phyloP scores from a whole-genome alignment of 2,329 filamentous ascomycete species.

The Fusarium temperatum region DNA sequence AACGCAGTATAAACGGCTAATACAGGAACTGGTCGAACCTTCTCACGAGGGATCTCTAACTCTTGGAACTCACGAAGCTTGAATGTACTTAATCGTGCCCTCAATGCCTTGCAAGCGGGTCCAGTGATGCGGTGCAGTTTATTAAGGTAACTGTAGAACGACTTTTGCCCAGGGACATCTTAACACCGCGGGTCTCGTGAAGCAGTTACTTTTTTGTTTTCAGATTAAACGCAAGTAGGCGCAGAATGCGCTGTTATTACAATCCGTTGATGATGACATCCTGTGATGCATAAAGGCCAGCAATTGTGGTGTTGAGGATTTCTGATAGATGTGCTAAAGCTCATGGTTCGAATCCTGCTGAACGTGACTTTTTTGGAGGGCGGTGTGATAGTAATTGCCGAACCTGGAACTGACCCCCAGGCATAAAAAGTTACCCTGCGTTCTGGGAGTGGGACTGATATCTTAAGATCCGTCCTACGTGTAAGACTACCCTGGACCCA shows the following conservation, averaged over 20 bases:
- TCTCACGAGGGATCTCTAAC: no score
- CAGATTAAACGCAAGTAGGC: background rate
- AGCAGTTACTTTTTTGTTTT: background rate
- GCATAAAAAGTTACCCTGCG: background rate
- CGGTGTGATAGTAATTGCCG: background rate
- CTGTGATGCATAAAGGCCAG: background rate
- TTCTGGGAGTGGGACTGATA: background rate
- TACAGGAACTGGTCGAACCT: no score
- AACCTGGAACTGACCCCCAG: background rate
- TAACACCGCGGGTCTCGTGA: background rate
- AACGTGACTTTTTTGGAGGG: background rate
- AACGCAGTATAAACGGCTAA: no score
- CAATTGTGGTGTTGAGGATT: background rate
- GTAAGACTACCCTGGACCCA: background rate
- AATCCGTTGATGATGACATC: background rate
- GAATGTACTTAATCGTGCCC: no score
- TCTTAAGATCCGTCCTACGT: background rate
- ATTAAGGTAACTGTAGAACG: no score
- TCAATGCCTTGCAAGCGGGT: no score
- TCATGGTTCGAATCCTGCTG: background rate
- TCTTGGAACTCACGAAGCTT: no score
- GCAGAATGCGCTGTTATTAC: rapidly evolving
- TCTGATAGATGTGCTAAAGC: background rate
- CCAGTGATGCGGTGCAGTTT: no score
- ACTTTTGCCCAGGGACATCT: no score